Evolutionary conservation across 805 yeast genomes (phyloP).

Genomic region (Starmera amethionina): DNA sequence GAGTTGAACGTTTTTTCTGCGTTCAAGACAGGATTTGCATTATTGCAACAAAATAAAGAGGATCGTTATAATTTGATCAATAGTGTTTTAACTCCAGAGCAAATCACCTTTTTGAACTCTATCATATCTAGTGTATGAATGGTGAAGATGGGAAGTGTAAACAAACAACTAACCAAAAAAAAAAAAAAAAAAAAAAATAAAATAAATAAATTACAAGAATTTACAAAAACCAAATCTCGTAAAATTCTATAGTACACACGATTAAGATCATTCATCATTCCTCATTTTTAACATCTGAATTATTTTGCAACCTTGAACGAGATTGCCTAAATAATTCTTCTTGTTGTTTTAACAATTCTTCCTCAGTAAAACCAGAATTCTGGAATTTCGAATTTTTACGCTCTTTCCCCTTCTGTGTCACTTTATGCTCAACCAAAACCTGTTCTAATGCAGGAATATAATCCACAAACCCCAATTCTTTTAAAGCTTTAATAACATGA

Average conservation of each 20-base stretch:
- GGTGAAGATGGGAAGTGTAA: background rate
- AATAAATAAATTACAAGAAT: too few relatives aligned
- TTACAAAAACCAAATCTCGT: too few relatives aligned
- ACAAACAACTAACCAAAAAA: background rate
- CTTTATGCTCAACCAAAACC: conserved; percentile 80
- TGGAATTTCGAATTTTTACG: conserved; percentile 88
- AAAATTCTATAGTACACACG: too few relatives aligned
- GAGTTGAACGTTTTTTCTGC: conserved; percentile 57
- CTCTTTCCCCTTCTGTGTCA: conserved; percentile 78
- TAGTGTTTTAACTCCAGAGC: conserved; percentile 20
- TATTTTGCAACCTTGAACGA: conserved; percentile 46
- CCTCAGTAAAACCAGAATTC: conserved; percentile 86
- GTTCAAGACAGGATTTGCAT: conserved; percentile 44
- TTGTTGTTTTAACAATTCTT: conserved; percentile 84
- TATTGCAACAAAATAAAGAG: conserved; percentile 36
- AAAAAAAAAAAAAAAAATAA: background rate
- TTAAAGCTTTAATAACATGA: conserved; percentile 84
- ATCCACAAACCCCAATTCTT: conserved; percentile 77
- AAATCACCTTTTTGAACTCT: conserved; percentile 5
- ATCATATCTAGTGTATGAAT: background rate
- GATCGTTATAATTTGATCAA: conserved; percentile 31
- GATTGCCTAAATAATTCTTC: conserved; percentile 83
- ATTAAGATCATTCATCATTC: background rate
- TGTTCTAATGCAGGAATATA: conserved; percentile 76
- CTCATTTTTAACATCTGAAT: background rate